Evolutionary conservation across 176 grass and related monocot genomes (phyloP).

Genomic region (Tuctoria greenei): DNA sequence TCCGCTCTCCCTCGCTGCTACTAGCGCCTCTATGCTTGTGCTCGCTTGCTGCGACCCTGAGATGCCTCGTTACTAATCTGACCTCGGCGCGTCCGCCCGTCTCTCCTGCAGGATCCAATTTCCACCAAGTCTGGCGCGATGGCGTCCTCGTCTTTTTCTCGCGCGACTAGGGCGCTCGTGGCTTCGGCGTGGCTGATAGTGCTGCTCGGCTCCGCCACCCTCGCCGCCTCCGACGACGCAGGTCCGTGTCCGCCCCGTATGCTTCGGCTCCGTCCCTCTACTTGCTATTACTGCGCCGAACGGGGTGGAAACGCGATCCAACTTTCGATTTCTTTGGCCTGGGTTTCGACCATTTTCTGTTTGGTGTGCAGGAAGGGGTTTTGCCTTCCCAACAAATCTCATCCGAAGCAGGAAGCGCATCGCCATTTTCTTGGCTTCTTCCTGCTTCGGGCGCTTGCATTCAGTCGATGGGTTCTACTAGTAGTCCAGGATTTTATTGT

Average conservation of each 20-base stretch:
- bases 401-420: not conserved
- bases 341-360: not conserved
- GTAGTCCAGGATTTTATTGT: not conserved
- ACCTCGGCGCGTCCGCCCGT: not conserved
- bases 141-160: not conserved
- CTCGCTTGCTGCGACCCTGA: not conserved
- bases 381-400: not conserved
- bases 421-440: not conserved
- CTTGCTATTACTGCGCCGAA: not conserved
- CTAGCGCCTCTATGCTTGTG: too few species aligned
- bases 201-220: slow-evolving; percentile 12
- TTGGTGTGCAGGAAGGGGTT: not conserved
- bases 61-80: not conserved
- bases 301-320: not conserved
- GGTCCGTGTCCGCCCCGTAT: not conserved
- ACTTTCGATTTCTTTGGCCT: not conserved
- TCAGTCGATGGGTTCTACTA: not conserved
- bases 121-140: not conserved
- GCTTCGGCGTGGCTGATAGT: slow-evolving; percentile 1
- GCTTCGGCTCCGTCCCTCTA: not conserved
- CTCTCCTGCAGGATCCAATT: slow-evolving; percentile 3
- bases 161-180: not conserved
- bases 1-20: too few species aligned
- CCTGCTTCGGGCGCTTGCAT: not conserved
- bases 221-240: slow-evolving; percentile 18